Conservation (phyloP, 2,329 filamentous ascomycete genomes). For the Sarocladiaceae sp. region DNA sequence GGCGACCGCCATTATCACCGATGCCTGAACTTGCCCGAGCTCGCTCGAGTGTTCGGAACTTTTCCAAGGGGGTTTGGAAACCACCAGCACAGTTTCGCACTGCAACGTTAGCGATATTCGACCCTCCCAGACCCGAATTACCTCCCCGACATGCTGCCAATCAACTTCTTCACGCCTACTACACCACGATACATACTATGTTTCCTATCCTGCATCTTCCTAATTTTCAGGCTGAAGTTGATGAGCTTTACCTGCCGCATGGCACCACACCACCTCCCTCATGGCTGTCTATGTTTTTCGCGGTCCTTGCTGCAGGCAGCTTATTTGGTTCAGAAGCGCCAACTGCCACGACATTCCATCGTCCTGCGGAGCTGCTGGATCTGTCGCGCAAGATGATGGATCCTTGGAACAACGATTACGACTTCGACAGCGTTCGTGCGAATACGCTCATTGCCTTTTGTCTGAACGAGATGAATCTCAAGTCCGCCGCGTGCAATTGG, state of each 20-base stretch:
- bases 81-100: conserved; percentile 65
- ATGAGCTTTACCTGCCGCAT: conserved; percentile 68
- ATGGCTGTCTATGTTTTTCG: conserved; percentile 79
- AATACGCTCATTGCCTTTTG: conserved; percentile 73
- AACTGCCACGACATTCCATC: conserved; percentile 47
- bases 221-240: conserved; percentile 70
- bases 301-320: conserved; percentile 76
- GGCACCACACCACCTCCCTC: conserved; percentile 55
- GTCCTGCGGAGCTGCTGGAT: conserved; percentile 64
- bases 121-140: conserved; percentile 56
- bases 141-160: conserved; percentile 69
- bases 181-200: conserved; percentile 70
- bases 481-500: conserved; percentile 83
- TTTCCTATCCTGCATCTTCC: conserved; percentile 89
- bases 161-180: conserved; percentile 70
- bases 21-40: conserved; percentile 69
- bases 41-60: conserved; percentile 66
- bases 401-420: conserved; percentile 75
- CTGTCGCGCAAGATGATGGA: conserved; percentile 67
- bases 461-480: conserved; percentile 80
- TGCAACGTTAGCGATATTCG: conserved; percentile 43
- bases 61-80: conserved; percentile 76
- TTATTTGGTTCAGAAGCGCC: conserved; percentile 60
- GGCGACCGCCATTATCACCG: conserved; percentile 55
- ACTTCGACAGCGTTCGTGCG: conserved; percentile 69